A percentile compares a stretch with the other conserved stretches of the same genome.
These are phyloP conservation scores for Leucocoprinus sp. DNA, from an alignment of 768 basidiomycete genomes.

Conservation along the genomic window DNA sequence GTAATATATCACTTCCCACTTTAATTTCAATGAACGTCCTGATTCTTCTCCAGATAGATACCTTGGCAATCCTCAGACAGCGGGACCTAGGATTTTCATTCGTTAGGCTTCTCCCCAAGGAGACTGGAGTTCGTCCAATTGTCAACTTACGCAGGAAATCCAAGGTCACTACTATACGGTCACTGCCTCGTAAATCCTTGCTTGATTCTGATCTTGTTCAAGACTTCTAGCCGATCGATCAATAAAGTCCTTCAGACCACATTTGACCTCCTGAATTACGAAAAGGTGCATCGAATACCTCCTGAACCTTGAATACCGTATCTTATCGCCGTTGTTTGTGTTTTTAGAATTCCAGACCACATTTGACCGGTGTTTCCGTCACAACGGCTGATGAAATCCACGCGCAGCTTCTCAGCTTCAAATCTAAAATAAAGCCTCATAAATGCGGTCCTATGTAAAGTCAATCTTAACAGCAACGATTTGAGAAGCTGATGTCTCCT, in stretches of 20 bases:
- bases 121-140: conserved; percentile 89
- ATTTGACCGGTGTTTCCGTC: conserved; percentile 72
- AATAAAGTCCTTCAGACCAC: conserved; percentile 81
- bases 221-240: conserved; percentile 55
- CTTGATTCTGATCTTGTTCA: not conserved
- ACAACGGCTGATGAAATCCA: conserved; percentile 83
- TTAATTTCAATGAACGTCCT: not conserved
- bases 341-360: conserved; percentile 54
- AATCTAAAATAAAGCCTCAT: conserved; percentile 35
- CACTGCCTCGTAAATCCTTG: not conserved
- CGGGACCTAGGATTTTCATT: conserved; percentile 77
- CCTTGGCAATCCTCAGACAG: conserved; percentile 57
- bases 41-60: conserved; percentile 41
- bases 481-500: not conserved
- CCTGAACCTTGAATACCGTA: not conserved
- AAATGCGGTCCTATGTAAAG: conserved; percentile 43
- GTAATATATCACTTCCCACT: conserved; percentile 29
- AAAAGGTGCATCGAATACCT: conserved; percentile 48
- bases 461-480: not conserved
- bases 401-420: conserved; percentile 61
- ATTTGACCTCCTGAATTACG: conserved; percentile 82
- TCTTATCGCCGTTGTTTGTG: not conserved
- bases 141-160: conserved; percentile 69
- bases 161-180: conserved; percentile 11
- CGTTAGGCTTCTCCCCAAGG: conserved; percentile 87